Conservation (phyloP, 768 basidiomycete species). For the Leccinum olivaceopallidum region DNA sequence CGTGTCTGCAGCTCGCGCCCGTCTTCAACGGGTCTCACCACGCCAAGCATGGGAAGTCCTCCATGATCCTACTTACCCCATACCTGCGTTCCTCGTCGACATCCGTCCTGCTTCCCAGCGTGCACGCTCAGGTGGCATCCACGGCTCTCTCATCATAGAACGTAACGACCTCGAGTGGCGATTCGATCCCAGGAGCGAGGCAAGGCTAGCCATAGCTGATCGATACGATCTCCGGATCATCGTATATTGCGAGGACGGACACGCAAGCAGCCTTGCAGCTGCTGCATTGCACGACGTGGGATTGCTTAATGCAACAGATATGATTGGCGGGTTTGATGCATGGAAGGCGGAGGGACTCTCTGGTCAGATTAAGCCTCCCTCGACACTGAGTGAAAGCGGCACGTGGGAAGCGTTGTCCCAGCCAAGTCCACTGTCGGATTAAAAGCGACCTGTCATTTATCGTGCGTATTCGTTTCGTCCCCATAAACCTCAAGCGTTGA, state of each 20-base stretch:
- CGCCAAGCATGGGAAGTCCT: constrained; percentile 62
- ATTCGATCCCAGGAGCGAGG: constrained; percentile 67
- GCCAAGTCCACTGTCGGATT: constrained; percentile 27
- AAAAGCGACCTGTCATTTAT: constrained; percentile 1
- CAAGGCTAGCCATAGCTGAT: constrained; percentile 65
- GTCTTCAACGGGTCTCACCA: constrained; percentile 63
- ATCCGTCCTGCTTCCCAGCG: constrained; percentile 70
- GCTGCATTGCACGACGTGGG: constrained; percentile 68
- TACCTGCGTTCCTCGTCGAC: constrained; percentile 75
- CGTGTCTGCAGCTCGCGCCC: constrained; percentile 57
- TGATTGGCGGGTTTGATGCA: constrained; percentile 70
- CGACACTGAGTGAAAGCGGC: constrained; percentile 29
- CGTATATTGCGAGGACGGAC: constrained; percentile 74
- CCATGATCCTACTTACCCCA: constrained; percentile 47
- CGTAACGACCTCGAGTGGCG: constrained; percentile 80
- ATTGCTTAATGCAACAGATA: constrained; percentile 72
- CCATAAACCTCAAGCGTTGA: background rate
- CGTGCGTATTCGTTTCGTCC: constrained; percentile 4
- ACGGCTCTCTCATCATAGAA: constrained; percentile 71
- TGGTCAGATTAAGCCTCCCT: constrained; percentile 40
- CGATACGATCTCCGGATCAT: constrained; percentile 76
- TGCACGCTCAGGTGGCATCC: constrained; percentile 55
- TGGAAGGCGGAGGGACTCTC: constrained; percentile 73
- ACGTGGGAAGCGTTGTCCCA: constrained; percentile 34
- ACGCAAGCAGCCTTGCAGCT: constrained; percentile 59